phyloP scores from a whole-genome alignment of 768 basidiomycete genomes.

The Tulasnella sp. region DNA sequence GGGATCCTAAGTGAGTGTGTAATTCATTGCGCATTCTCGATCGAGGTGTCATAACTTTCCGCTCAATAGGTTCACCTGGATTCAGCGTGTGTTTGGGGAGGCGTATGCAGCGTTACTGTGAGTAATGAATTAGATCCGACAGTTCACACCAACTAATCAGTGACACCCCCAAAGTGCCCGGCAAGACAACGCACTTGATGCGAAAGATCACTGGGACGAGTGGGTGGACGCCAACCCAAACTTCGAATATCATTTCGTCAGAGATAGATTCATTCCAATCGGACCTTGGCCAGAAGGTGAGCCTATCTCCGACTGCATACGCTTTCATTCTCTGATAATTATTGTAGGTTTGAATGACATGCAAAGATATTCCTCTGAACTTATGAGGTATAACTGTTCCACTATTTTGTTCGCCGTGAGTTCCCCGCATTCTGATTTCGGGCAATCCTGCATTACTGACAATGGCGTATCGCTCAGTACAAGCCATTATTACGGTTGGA shows the following conservation, averaged over 20 bases:
- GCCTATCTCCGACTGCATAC: too few relatives aligned
- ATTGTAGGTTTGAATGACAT: too few relatives aligned
- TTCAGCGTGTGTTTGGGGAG: not conserved
- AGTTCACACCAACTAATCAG: too few relatives aligned
- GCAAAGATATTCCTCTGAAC: too few relatives aligned
- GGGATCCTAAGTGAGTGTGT: slow-evolving; percentile 4
- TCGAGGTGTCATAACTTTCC: not conserved
- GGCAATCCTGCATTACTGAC: too few relatives aligned
- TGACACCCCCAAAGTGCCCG: not conserved
- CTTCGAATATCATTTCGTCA: not conserved
- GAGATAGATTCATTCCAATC: slow-evolving; percentile 3
- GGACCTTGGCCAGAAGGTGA: slow-evolving; percentile 5
- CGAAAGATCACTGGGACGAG: not conserved
- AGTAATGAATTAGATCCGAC: too few relatives aligned
- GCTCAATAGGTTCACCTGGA: slow-evolving; percentile 7
- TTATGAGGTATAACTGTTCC: too few relatives aligned
- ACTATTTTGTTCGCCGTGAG: not conserved
- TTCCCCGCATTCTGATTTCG: not conserved
- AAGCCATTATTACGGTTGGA: slow-evolving; percentile 7
- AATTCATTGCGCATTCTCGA: not conserved
- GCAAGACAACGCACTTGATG: not conserved
- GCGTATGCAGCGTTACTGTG: slow-evolving; percentile 3
- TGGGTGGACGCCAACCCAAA: slow-evolving; percentile 10
- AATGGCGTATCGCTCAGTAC: not conserved
- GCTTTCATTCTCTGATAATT: too few relatives aligned